phyloP scores from a whole-genome alignment of 2,329 filamentous ascomycete species.

The Rhytidhysteron rufulum region DNA sequence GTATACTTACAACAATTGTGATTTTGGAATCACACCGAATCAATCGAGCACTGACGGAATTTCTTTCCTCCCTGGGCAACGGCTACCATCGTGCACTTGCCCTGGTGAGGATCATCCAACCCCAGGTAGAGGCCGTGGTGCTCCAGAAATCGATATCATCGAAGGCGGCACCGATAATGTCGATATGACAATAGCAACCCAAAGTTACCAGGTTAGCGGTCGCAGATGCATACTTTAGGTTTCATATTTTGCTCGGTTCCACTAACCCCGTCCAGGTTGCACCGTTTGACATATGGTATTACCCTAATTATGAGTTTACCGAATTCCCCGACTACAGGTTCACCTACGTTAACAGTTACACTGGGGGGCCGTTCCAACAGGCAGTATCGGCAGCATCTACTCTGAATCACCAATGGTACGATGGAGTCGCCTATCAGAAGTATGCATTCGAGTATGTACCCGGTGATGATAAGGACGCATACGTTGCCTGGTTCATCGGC shows the following conservation, averaged over 20 bases:
- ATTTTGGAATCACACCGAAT: constrained; percentile 48
- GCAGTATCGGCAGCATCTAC: constrained; percentile 53
- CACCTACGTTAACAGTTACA: constrained; percentile 50
- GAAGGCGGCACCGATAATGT: constrained; percentile 46
- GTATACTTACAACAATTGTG: constrained; percentile 52
- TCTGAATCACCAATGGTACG: constrained; percentile 55
- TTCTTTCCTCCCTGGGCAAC: constrained; percentile 43
- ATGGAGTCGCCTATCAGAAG: constrained; percentile 51
- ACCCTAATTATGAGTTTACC: constrained; percentile 51
- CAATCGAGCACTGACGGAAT: constrained; percentile 43
- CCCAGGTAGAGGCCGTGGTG: constrained; percentile 45
- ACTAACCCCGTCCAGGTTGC: constrained; percentile 28
- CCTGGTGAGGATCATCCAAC: constrained; percentile 45
- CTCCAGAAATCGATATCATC: constrained; percentile 48
- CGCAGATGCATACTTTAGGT: background rate
- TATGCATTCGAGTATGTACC: constrained; percentile 55
- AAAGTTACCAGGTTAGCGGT: constrained; percentile 38
- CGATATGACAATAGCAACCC: constrained; percentile 43
- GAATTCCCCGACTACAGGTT: constrained; percentile 48
- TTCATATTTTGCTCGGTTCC: too few relatives aligned
- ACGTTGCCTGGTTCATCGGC: constrained; percentile 53
- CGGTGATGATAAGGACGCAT: constrained; percentile 42
- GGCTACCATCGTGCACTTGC: constrained; percentile 44
- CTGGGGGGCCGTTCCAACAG: constrained; percentile 54
- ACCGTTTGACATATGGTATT: constrained; percentile 49